A percentile compares a stretch with the other conserved stretches of the same genome.
These are phyloP conservation scores for Pichia sp. DNA, from an alignment of 1,139 yeast genomes.

Conservation along the genomic window DNA sequence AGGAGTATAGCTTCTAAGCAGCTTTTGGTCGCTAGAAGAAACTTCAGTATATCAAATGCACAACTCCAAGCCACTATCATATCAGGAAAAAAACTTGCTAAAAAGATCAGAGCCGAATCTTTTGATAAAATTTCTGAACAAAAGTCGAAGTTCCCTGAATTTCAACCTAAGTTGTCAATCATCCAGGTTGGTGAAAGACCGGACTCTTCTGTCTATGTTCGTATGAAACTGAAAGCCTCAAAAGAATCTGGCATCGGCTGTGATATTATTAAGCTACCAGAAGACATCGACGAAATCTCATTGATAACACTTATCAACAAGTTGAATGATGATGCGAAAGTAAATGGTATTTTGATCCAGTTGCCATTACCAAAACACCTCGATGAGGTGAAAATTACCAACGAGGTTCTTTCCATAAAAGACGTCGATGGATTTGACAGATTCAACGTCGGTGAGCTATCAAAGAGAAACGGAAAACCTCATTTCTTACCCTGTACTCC, in stretches of 20 bases:
- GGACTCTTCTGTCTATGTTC: conserved; percentile 91
- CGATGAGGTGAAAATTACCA: conserved; percentile 73
- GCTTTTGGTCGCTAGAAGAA: conserved; percentile 1
- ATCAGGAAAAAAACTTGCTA: conserved; percentile 31
- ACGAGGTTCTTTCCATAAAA: conserved; percentile 65
- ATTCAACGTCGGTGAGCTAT: conserved; percentile 83
- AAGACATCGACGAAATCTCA: conserved; percentile 51
- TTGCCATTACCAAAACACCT: conserved; percentile 83
- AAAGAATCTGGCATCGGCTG: conserved; percentile 76
- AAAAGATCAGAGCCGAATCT: conserved; percentile 26
- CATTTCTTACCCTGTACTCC: conserved; percentile 93
- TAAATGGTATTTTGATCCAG: conserved; percentile 89
- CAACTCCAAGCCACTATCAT: conserved; percentile 27
- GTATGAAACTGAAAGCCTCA: conserved; percentile 93
- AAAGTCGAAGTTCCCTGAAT: conserved; percentile 53
- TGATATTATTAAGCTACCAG: conserved; percentile 63
- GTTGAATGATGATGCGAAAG: conserved; percentile 62
- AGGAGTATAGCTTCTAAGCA: conserved; percentile 3
- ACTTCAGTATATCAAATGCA: conserved; percentile 18
- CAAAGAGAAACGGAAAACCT: conserved; percentile 86
- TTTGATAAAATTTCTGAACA: conserved; percentile 47
- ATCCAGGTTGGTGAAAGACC: conserved; percentile 88
- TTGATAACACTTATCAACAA: conserved; percentile 54
- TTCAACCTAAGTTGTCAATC: conserved; percentile 75
- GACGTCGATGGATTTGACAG: conserved; percentile 98